Conservation (phyloP, 1,284 basidiomycete genomes). For the Pyrrhoderma noxium region DNA sequence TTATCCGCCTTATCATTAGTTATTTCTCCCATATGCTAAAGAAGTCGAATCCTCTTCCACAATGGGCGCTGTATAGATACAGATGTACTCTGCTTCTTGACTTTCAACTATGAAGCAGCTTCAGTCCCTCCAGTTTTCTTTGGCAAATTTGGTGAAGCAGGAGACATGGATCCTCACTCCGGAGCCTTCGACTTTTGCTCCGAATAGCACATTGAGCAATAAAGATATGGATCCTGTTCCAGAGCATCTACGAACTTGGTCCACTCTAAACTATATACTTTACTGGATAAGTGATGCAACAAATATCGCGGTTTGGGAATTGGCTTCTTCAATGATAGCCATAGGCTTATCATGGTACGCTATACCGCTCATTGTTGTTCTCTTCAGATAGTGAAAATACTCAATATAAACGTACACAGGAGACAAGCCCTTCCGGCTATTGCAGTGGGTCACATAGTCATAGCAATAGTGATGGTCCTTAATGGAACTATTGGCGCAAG, state of each 20-base stretch:
- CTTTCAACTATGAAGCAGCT: too few species aligned
- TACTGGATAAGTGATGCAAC: slow-evolving; percentile 64
- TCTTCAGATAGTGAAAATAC: background rate
- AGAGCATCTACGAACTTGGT: slow-evolving; percentile 51
- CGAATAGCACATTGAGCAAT: slow-evolving; percentile 54
- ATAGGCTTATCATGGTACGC: slow-evolving; percentile 55
- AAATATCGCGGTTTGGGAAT: slow-evolving; percentile 38
- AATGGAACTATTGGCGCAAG: slow-evolving; percentile 71
- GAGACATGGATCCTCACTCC: slow-evolving; percentile 41
- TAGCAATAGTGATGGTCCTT: slow-evolving; percentile 48
- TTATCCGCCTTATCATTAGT: too few species aligned
- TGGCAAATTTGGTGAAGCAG: slow-evolving; percentile 8
- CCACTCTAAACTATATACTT: slow-evolving; percentile 48
- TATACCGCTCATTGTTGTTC: background rate
- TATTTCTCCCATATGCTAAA: too few species aligned
- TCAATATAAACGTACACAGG: slow-evolving; percentile 28
- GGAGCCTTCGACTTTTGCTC: slow-evolving; percentile 44
- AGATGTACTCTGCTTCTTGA: too few species aligned
- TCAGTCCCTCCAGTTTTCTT: background rate
- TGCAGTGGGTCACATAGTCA: slow-evolving; percentile 52
- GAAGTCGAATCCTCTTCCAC: too few species aligned
- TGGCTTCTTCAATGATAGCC: slow-evolving; percentile 57
- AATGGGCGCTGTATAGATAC: too few species aligned
- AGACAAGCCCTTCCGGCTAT: slow-evolving; percentile 58
- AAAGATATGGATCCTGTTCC: slow-evolving; percentile 71